These are phyloP conservation scores for Bisporella sp. DNA, from an alignment of 2,329 filamentous ascomycete genomes.

Conservation along the genomic window DNA sequence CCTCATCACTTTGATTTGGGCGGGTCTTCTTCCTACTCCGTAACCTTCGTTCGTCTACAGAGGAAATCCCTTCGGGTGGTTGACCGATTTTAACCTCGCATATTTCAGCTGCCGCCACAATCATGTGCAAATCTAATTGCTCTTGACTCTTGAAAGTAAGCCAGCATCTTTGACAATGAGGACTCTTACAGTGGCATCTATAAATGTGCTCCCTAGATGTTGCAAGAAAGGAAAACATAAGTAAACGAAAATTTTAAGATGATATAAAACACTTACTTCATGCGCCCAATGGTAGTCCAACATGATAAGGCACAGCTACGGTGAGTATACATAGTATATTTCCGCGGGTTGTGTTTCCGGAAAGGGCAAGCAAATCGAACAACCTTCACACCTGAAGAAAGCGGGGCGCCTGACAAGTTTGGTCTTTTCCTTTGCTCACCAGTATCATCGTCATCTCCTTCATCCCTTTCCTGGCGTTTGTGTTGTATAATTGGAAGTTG, in stretches of 20 bases:
- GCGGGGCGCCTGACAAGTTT: neutral
- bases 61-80: too few relatives aligned
- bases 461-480: neutral
- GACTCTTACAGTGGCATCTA: too few relatives aligned
- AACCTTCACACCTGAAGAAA: neutral
- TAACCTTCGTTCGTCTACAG: slow-evolving; percentile 9
- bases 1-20: slow-evolving; percentile 24
- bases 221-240: neutral
- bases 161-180: too few relatives aligned
- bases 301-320: slow-evolving; percentile 31
- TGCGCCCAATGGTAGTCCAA: slow-evolving; percentile 32
- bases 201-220: too few relatives aligned
- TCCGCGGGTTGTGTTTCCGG: slow-evolving; percentile 32
- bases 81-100: too few relatives aligned
- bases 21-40: slow-evolving; percentile 27
- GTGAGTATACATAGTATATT: slow-evolving; percentile 25
- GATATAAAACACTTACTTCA: slow-evolving; percentile 27
- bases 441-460: neutral
- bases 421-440: neutral
- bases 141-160: too few relatives aligned
- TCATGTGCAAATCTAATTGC: too few relatives aligned
- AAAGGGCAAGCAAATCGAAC: slow-evolving; percentile 31
- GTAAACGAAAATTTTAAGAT: neutral
- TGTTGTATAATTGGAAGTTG: neutral
- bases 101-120: too few relatives aligned